These are phyloP conservation scores for Exophiala sideris DNA, from an alignment of 2,329 filamentous ascomycete species.

Conservation along the genomic window DNA sequence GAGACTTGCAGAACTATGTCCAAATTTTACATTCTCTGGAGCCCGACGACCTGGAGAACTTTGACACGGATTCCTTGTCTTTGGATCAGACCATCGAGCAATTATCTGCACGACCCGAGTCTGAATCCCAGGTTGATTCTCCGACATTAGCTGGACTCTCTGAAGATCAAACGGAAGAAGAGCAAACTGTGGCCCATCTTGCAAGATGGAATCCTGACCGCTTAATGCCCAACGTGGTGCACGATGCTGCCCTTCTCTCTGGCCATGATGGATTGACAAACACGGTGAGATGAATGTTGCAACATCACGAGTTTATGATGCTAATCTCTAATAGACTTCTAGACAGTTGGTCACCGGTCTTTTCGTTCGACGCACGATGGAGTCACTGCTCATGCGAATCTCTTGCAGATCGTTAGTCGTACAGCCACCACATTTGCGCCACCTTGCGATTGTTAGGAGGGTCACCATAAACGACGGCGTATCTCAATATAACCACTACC, in stretches of 20 bases:
- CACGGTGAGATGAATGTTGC: conserved; percentile 31
- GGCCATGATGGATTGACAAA: conserved; percentile 52
- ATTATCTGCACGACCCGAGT: conserved; percentile 18
- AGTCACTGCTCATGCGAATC: conserved; percentile 51
- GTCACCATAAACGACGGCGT: conserved; percentile 46
- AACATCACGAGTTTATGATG: background rate
- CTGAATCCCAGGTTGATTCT: conserved; percentile 3
- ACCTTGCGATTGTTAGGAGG: conserved; percentile 56
- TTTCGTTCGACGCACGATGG: conserved; percentile 54
- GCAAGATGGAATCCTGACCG: conserved; percentile 56
- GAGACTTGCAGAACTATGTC: conserved; percentile 41
- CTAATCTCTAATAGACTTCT: conserved; percentile 8
- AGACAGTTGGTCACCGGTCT: conserved; percentile 45
- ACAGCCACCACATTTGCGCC: conserved; percentile 57
- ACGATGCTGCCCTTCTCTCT: conserved; percentile 45
- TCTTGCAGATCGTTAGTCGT: conserved; percentile 56
- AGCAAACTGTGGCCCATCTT: conserved; percentile 33
- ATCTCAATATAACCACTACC: conserved; percentile 55
- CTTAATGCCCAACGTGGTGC: conserved; percentile 51
- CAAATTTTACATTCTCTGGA: conserved; percentile 43
- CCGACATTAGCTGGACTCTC: conserved; percentile 25
- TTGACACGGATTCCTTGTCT: conserved; percentile 32
- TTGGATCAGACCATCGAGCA: conserved; percentile 12
- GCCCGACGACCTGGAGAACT: conserved; percentile 38
- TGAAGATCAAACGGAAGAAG: conserved; percentile 3